Conservation (phyloP, 495 filamentous ascomycete genomes). For the Lasiosphaeria hispida region DNA sequence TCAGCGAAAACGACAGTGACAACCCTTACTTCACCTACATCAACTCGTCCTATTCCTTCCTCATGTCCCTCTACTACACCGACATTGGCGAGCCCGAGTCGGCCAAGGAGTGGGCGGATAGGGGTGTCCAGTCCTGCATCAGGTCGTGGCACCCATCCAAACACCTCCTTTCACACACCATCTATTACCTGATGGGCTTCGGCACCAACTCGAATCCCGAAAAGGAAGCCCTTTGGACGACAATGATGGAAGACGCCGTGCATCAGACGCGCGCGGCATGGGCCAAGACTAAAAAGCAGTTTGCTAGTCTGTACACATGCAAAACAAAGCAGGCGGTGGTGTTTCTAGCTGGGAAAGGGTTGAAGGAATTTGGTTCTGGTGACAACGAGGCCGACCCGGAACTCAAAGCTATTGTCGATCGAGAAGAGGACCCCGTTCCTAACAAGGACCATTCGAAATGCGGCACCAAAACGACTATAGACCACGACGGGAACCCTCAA, state of each 20-base stretch:
- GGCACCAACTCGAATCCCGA: background rate
- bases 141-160: background rate
- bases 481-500: no score
- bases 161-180: background rate
- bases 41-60: background rate
- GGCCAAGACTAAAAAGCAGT: no score
- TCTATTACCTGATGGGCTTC: constrained; percentile 1
- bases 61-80: background rate
- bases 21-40: background rate
- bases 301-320: no score
- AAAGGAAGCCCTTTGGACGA: background rate
- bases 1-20: background rate
- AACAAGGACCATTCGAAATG: no score
- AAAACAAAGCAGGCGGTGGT: no score
- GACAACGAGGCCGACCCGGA: no score
- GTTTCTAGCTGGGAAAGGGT: no score
- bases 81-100: background rate
- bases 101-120: background rate
- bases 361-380: no score
- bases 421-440: no score
- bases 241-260: constrained; percentile 1
- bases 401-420: no score
- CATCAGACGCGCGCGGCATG: background rate
- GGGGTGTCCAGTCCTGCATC: background rate
- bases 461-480: no score